These are phyloP conservation scores for Collybia sp. DNA, from an alignment of 768 basidiomycete genomes.

Conservation along the genomic window DNA sequence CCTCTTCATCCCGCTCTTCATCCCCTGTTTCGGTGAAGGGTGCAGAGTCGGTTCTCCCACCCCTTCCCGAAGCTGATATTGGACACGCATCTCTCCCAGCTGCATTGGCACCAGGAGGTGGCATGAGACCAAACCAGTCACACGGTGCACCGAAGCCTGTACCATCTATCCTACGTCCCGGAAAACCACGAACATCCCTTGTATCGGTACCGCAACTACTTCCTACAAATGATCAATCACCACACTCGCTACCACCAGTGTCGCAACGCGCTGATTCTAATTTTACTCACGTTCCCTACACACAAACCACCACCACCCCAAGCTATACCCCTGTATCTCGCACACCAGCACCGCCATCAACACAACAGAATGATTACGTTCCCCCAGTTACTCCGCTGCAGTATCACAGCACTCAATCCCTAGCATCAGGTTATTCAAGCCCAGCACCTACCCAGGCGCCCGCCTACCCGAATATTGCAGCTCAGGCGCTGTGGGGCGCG, in stretches of 20 bases:
- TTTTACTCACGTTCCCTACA: too few species aligned
- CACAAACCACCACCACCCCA: too few species aligned
- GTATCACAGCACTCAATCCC: too few species aligned
- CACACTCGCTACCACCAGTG: conserved; percentile 7
- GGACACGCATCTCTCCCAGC: conserved; percentile 11
- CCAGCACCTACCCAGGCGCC: too few species aligned
- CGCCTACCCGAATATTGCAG: too few species aligned
- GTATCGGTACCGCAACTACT: conserved; percentile 2
- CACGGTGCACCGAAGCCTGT: conserved; percentile 15
- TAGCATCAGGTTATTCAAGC: too few species aligned
- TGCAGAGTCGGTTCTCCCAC: conserved; percentile 31
- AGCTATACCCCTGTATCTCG: too few species aligned
- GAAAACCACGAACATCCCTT: conserved; percentile 6
- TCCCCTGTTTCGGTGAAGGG: conserved; percentile 16
- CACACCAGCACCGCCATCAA: too few species aligned
- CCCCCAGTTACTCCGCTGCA: too few species aligned
- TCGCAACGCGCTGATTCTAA: not conserved
- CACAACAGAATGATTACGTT: too few species aligned
- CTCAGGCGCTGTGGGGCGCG: too few species aligned
- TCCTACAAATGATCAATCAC: conserved; percentile 2
- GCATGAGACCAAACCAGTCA: conserved; percentile 11
- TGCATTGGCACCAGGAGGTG: conserved; percentile 15
- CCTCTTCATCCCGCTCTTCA: conserved; percentile 12
- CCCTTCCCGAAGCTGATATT: conserved; percentile 26
- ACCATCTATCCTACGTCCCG: conserved; percentile 41